Percentiles rank a stretch among this genome's conserved stretches.
Conservation (phyloP, 1,284 basidiomycete species). For the Marasmius fiardii region DNA sequence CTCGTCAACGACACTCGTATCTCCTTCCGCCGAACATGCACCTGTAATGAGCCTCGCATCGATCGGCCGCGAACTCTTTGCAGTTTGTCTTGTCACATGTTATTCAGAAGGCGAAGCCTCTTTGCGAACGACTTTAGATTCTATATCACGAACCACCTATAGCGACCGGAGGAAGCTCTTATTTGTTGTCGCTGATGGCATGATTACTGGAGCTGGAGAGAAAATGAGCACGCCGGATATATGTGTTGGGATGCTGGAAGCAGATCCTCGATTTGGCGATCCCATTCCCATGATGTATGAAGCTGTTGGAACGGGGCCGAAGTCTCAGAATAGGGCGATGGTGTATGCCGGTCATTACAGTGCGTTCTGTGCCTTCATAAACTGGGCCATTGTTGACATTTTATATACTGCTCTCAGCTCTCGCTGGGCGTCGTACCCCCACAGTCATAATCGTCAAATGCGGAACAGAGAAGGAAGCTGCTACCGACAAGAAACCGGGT, state of each 20-base stretch:
- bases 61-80: conserved; percentile 92
- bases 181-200: conserved; percentile 96
- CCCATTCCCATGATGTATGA: conserved; percentile 94
- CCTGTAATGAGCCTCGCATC: conserved; percentile 80
- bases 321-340: conserved; percentile 94
- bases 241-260: conserved; percentile 89
- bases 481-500: conserved; percentile 88
- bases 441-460: conserved; percentile 98
- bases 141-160: conserved; percentile 88
- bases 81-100: conserved; percentile 94
- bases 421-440: conserved; percentile 86
- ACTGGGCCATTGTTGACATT: conserved; percentile 5
- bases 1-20: conserved; percentile 50
- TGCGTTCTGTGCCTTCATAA: conserved; percentile 39
- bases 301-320: conserved; percentile 87
- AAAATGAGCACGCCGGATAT: conserved; percentile 95
- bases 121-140: conserved; percentile 88
- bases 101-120: conserved; percentile 97
- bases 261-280: conserved; percentile 94
- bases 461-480: conserved; percentile 82
- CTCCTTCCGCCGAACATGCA: conserved; percentile 36
- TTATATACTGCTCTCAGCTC: conserved; percentile 40
- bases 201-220: conserved; percentile 98
- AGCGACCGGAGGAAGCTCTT: conserved; percentile 90
- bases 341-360: conserved; percentile 99